Conservation (phyloP, 306 rosid species). For the Vicia villosa region DNA sequence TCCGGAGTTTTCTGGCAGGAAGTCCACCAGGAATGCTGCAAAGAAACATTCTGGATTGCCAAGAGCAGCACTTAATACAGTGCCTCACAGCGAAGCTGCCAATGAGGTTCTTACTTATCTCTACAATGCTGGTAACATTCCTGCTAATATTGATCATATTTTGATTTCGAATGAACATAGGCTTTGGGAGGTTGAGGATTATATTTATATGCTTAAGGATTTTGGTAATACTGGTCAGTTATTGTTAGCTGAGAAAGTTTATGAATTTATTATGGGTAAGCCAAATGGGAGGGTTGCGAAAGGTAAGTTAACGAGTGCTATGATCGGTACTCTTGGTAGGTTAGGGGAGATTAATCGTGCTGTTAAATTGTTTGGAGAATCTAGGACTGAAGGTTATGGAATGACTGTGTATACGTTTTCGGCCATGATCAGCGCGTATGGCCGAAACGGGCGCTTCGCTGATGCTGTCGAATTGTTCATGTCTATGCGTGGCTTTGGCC, state of each 20-base stretch:
- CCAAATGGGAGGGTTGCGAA: conserved; percentile 55
- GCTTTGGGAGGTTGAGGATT: conserved; percentile 72
- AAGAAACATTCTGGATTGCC: conserved; percentile 78
- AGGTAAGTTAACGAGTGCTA: conserved; percentile 79
- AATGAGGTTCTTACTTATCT: conserved; percentile 70
- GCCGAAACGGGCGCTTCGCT: conserved; percentile 62
- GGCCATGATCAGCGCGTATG: conserved; percentile 81
- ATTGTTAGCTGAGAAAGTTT: conserved; percentile 58
- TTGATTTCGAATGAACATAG: conserved; percentile 54
- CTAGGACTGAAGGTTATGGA: conserved; percentile 71
- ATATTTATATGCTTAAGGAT: conserved; percentile 65
- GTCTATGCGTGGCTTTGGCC: conserved; percentile 65
- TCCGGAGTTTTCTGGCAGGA: conserved; percentile 76
- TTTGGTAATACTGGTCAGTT: conserved; percentile 68
- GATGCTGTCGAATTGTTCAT: conserved; percentile 61
- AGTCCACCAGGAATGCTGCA: conserved; percentile 74
- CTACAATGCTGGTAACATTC: conserved; percentile 55
- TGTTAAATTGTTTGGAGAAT: conserved; percentile 54
- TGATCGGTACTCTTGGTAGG: conserved; percentile 92
- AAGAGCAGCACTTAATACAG: conserved; percentile 47
- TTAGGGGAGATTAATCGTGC: conserved; percentile 78
- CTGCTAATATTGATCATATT: conserved; percentile 49
- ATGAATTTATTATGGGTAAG: conserved; percentile 67
- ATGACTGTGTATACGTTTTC: conserved; percentile 76
- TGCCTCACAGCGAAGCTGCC: conserved; percentile 58